phyloP scores from a whole-genome alignment of 2,329 filamentous ascomycete genomes.

The Aspergillus neotritici region DNA sequence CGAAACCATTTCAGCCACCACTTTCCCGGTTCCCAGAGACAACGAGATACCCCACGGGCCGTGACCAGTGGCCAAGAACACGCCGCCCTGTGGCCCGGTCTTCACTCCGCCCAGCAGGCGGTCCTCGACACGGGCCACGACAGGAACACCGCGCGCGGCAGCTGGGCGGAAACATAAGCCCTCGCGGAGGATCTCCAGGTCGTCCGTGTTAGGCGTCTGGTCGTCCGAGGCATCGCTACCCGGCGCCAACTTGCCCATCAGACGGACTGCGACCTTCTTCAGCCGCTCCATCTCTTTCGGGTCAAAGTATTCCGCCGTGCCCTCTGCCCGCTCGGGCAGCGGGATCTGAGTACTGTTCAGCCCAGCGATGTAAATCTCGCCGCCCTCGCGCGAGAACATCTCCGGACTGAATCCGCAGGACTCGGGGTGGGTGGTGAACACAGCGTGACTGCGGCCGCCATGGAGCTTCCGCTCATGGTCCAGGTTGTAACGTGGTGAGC shows the following conservation, averaged over 20 bases:
- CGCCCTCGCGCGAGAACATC: constrained; percentile 61
- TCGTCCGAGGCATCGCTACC: constrained; percentile 10
- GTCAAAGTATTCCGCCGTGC: constrained; percentile 37
- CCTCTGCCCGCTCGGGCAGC: constrained; percentile 51
- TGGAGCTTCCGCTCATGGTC: constrained; percentile 31
- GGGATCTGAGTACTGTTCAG: constrained; percentile 58
- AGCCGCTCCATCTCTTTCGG: constrained; percentile 34
- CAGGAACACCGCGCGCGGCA: constrained; percentile 58
- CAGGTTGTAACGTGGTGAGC: constrained; percentile 46
- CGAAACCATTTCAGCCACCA: constrained; percentile 65
- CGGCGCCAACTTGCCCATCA: constrained; percentile 28
- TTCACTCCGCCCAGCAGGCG: constrained; percentile 52
- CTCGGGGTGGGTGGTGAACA: constrained; percentile 57
- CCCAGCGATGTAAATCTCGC: constrained; percentile 68
- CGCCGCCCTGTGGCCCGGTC: constrained; percentile 44
- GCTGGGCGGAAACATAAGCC: constrained; percentile 70
- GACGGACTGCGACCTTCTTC: constrained; percentile 26
- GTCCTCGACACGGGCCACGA: constrained; percentile 56
- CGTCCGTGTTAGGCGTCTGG: constrained; percentile 37
- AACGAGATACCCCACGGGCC: constrained; percentile 69
- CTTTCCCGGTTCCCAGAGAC: constrained; percentile 62
- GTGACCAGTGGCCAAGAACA: constrained; percentile 67
- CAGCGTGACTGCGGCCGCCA: constrained; percentile 55
- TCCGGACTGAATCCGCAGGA: constrained; percentile 60
- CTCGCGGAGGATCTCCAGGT: constrained; percentile 58